phyloP scores from a whole-genome alignment of 306 rosid genomes.

The Benincasa hispida region DNA sequence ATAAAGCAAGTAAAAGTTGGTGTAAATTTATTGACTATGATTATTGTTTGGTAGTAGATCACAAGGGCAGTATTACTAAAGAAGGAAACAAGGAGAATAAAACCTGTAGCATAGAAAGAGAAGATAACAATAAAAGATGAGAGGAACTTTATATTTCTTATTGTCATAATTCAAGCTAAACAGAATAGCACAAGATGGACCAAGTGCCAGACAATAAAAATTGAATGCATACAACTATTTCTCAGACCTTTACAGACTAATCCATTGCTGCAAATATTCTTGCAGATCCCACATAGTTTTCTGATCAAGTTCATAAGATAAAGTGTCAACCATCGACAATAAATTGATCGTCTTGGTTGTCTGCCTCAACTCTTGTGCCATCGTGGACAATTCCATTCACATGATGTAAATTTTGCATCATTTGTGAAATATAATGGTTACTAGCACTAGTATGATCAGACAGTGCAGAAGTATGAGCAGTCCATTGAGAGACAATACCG shows the following conservation, averaged over 20 bases:
- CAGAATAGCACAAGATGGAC: neutral
- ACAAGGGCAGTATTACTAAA: neutral
- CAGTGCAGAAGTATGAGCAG: conserved; percentile 64
- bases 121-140: neutral
- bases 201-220: neutral
- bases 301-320: neutral
- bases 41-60: neutral
- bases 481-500: conserved; percentile 87
- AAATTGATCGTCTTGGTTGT: conserved; percentile 89
- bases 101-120: neutral
- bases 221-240: neutral
- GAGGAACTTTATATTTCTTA: conserved; percentile 1
- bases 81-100: neutral
- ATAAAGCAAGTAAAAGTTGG: neutral
- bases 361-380: conserved; percentile 81
- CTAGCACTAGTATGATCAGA: conserved; percentile 84
- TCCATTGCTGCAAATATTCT: conserved; percentile 4
- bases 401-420: conserved; percentile 96
- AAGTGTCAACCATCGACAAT: conserved; percentile 62
- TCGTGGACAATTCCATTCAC: conserved; percentile 74
- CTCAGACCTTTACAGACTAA: conserved; percentile 6
- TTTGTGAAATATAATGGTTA: conserved; percentile 82
- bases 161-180: conserved; percentile 3
- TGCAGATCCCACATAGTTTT: neutral
- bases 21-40: neutral